These are phyloP conservation scores for Striga asiatica DNA, from an alignment of 257 asterid species.

Conservation along the genomic window DNA sequence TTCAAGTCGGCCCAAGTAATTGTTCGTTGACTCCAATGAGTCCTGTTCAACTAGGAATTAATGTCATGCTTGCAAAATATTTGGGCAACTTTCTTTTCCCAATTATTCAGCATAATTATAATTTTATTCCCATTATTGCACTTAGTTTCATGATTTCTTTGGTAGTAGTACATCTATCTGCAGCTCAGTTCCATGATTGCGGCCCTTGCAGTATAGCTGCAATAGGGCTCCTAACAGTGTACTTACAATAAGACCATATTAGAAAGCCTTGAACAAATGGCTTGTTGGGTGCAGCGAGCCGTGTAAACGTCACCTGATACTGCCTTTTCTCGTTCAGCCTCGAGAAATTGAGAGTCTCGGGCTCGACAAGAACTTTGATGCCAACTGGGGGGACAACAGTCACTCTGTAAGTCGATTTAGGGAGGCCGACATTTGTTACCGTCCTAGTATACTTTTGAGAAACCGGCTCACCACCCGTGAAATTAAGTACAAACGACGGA, in stretches of 20 bases:
- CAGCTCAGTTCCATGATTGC: neutral
- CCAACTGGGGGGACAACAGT: slow-evolving; percentile 22
- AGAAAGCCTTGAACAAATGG: slow-evolving; percentile 24
- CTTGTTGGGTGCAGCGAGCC: neutral
- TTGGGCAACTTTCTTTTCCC: too few species aligned
- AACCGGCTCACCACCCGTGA: neutral
- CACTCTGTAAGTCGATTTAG: slow-evolving; percentile 8
- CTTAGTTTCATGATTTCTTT: too few species aligned
- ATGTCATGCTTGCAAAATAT: too few species aligned
- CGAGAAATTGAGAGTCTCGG: slow-evolving; percentile 16
- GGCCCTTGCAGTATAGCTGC: slow-evolving; percentile 10
- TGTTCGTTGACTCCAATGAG: too few species aligned
- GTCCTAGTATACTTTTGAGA: slow-evolving; percentile 13
- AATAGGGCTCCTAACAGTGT: slow-evolving; percentile 24
- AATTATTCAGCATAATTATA: too few species aligned
- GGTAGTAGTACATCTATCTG: too few species aligned
- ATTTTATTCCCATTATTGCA: too few species aligned
- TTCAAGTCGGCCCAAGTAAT: too few species aligned
- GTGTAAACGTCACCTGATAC: slow-evolving; percentile 25
- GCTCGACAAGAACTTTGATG: slow-evolving; percentile 20
- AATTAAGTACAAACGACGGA: slow-evolving; percentile 22
- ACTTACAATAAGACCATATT: slow-evolving; percentile 13
- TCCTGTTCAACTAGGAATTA: too few species aligned
- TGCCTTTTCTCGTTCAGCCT: slow-evolving; percentile 20
- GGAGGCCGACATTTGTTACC: slow-evolving; percentile 18